Evolutionary conservation across 2,329 filamentous ascomycete genomes (phyloP).

Genomic region (Sporothrix brunneoviolacea): DNA sequence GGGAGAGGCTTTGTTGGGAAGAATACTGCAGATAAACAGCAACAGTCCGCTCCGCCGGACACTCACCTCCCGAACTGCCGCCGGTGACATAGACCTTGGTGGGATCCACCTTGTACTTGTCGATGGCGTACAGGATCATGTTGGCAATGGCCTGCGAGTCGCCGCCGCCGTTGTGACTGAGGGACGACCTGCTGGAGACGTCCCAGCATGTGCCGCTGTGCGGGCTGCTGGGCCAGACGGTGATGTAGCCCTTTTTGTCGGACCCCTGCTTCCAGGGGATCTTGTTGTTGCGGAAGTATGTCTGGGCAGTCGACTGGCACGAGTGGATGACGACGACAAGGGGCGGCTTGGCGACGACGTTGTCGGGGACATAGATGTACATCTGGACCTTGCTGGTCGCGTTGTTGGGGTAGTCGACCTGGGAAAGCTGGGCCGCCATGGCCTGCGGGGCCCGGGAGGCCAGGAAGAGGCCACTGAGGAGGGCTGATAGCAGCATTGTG

Average conservation of each 20-base stretch:
- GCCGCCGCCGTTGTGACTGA: conserved; percentile 28
- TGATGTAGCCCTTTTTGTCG: conserved; percentile 31
- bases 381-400: conserved; percentile 31
- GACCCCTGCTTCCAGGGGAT: conserved; percentile 31
- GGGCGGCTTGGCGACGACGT: conserved; percentile 28
- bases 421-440: conserved; percentile 27
- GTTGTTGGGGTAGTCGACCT: conserved; percentile 31
- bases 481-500: conserved; percentile 19
- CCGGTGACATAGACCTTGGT: conserved; percentile 30
- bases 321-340: conserved; percentile 33
- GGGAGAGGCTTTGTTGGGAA: no score
- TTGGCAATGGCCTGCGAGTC: conserved; percentile 33
- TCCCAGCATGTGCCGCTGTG: conserved; percentile 50
- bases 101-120: conserved; percentile 25
- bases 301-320: conserved; percentile 30
- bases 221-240: conserved; percentile 46
- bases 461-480: conserved; percentile 16
- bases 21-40: no score
- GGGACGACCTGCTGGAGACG: conserved; percentile 39
- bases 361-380: conserved; percentile 32
- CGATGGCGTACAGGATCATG: conserved; percentile 30
- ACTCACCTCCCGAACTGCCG: conserved; percentile 27
- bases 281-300: conserved; percentile 30
- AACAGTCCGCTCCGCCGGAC: no score
- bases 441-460: conserved; percentile 20